A percentile compares a stretch with the other conserved stretches of the same genome.
These are phyloP conservation scores for Vinca major DNA, from an alignment of 305 asterid species.

Conservation along the genomic window DNA sequence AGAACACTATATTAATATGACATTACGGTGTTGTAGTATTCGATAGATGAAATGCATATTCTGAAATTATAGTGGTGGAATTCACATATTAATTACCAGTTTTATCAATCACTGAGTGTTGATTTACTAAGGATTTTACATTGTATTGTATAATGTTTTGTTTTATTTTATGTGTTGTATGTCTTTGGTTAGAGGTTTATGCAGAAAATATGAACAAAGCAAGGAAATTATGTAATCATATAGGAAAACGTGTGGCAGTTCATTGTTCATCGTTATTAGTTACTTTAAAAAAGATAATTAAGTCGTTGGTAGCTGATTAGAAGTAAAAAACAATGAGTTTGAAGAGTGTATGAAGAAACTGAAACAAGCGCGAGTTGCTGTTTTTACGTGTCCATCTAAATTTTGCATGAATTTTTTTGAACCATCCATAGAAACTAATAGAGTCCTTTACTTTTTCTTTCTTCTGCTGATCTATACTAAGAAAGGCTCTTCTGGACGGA, in stretches of 20 bases:
- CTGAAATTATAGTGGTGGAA: no score
- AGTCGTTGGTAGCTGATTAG: not conserved
- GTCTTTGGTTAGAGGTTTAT: not conserved
- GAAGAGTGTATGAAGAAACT: no score
- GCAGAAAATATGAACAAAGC: conserved; percentile 1
- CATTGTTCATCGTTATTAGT: not conserved
- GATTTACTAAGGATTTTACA: not conserved
- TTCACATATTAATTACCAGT: not conserved
- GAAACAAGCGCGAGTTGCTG: not conserved
- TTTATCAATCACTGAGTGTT: not conserved
- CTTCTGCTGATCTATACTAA: conserved; percentile 7
- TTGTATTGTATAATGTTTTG: no score
- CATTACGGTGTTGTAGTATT: not conserved
- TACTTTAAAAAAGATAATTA: not conserved
- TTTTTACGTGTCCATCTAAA: not conserved
- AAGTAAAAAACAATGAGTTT: not conserved
- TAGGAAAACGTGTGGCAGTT: not conserved
- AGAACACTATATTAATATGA: no score
- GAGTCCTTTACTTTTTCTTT: not conserved
- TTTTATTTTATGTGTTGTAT: not conserved
- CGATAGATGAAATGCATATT: no score
- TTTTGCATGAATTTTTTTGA: not conserved
- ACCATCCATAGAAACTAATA: not conserved
- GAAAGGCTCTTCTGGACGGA: conserved; percentile 15
- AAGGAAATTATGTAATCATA: not conserved